Evolutionary conservation across 2,329 filamentous ascomycete genomes (phyloP), one percentile per base, ranked within the genome.

Genomic region (Nigrospora oryzae): DNA sequence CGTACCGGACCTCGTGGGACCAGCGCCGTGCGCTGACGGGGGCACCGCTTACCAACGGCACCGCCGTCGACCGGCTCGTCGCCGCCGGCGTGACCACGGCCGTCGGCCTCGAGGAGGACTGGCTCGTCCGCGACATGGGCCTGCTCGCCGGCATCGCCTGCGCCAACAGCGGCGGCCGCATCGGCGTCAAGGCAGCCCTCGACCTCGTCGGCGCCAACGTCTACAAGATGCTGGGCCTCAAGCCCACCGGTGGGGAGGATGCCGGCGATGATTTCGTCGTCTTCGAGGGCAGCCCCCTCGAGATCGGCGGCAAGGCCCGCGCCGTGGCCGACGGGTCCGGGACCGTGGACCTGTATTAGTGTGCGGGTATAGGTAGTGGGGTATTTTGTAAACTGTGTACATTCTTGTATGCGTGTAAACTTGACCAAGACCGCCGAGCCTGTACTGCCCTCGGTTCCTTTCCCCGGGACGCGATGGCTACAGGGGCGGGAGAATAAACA

Each of bases 31-130:
- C 77, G 0, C 65, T 85, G 11, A 74, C 78, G 0, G 82, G 82
- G 2, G 81, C 81, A 5, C 82, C 82, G 1, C 67, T 85, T 1
- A 82, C 80, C 1, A 82, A 83, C 52, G 79, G 80, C 23, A 84
- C 81, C 1, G 71, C 72, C 0, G 64, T 82, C 5, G 79, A 84
- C 49, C 59, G 55, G 12, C 68, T 86, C 1, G 51, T 81, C 0
- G 70, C 71, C 8, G 80, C 79, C 0, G 81, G 80, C 2, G 81
- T 84, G 0, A 56, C 63, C 3, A 68, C 75, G 1, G 81, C 72
- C 0, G 70, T 84, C 19, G 77, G 79, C 1, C 67, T 81, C 5
- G 67, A 73, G 36, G 79, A 84, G 56, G 77, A 82, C 52, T 84
- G 77, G 78, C 56, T 77, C 42, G 69, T 83, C 4, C 67, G 79